Conservation (phyloP, 257 asterid species). For the Cinchona pubescens region DNA sequence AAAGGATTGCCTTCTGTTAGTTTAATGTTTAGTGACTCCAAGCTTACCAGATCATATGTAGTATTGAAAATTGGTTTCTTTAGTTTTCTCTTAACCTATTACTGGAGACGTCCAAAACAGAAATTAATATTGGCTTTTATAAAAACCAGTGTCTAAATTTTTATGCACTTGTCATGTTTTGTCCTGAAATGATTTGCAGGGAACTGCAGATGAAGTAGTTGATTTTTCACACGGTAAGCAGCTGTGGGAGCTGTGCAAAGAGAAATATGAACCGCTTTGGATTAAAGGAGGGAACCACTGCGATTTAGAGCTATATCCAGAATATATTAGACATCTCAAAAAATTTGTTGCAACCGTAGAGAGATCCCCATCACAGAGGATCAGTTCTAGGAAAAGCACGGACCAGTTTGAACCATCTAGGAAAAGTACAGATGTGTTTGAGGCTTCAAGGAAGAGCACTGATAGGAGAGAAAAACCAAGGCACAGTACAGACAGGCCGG, state of each 20-base stretch:
- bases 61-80: neutral
- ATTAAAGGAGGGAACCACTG: slow-evolving; percentile 85
- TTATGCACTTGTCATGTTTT: too few species aligned
- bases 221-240: slow-evolving; percentile 84
- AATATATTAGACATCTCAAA: slow-evolving; percentile 70
- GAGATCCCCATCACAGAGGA: slow-evolving; percentile 64
- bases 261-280: slow-evolving; percentile 87
- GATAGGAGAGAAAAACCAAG: slow-evolving; percentile 86
- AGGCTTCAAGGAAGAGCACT: slow-evolving; percentile 72
- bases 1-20: neutral
- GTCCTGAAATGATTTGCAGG: slow-evolving; percentile 40
- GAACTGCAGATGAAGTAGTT: slow-evolving; percentile 89
- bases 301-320: slow-evolving; percentile 77
- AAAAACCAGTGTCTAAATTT: neutral
- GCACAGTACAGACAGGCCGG: slow-evolving; percentile 70
- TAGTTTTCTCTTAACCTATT: neutral
- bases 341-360: slow-evolving; percentile 74
- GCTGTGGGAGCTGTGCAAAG: slow-evolving; percentile 82
- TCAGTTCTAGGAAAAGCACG: slow-evolving; percentile 58
- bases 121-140: neutral
- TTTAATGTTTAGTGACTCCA: neutral
- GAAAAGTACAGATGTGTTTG: slow-evolving; percentile 69
- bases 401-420: slow-evolving; percentile 73
- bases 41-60: neutral
- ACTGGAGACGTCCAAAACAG: neutral